Percentiles rank a stretch among this genome's conserved stretches.
These are phyloP conservation scores for Arabidopsis lyrata DNA, from an alignment of 441 rosid species.

Conservation along the genomic window DNA sequence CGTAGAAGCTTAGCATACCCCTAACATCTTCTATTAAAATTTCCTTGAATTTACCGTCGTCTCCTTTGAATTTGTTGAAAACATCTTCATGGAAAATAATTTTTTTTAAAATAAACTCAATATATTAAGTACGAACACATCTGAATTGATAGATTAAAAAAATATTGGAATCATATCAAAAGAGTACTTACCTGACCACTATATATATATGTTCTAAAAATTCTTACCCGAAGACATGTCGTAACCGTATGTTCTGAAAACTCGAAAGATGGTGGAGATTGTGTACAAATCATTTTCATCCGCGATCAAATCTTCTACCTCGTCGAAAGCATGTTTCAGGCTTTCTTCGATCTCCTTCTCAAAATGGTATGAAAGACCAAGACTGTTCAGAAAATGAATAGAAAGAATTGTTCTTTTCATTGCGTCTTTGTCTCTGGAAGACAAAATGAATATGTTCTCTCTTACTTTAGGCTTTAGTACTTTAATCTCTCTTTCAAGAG, in stretches of 20 bases:
- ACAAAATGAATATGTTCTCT: not conserved
- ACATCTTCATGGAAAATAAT: not conserved
- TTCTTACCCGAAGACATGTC: not conserved
- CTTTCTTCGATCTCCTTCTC: conserved; percentile 25
- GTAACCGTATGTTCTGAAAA: conserved; percentile 28
- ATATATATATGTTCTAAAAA: too few species aligned
- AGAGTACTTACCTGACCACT: too few species aligned
- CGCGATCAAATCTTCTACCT: not conserved
- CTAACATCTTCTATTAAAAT: not conserved
- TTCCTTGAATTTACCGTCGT: not conserved
- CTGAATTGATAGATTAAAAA: too few species aligned
- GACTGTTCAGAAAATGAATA: conserved; percentile 10
- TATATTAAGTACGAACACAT: too few species aligned
- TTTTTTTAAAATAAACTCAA: too few species aligned
- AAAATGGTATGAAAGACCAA: conserved; percentile 31
- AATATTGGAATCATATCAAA: too few species aligned
- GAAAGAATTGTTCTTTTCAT: not conserved
- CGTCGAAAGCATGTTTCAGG: conserved; percentile 17
- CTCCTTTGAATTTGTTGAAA: not conserved
- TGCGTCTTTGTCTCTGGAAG: not conserved
- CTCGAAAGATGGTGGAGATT: conserved; percentile 29
- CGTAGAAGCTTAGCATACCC: conserved; percentile 1
- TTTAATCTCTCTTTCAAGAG: conserved; percentile 25
- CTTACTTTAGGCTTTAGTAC: conserved; percentile 28
- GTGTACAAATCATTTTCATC: conserved; percentile 29